These are phyloP conservation scores for Arthromyces matolae DNA, from an alignment of 768 basidiomycete genomes.

Conservation along the genomic window DNA sequence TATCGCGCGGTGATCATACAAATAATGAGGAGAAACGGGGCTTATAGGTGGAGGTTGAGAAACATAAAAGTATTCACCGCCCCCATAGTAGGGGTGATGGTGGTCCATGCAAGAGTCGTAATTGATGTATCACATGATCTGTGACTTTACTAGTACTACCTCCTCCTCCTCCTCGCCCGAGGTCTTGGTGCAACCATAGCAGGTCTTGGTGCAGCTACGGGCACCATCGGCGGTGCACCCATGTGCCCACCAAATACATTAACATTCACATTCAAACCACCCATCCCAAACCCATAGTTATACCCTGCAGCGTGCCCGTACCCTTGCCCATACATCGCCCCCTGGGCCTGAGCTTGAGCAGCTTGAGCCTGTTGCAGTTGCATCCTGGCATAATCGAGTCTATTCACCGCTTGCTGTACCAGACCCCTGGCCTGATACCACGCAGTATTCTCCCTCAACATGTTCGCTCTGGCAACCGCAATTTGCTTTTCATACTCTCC, in stretches of 20 bases:
- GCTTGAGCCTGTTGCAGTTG: slow-evolving; percentile 1
- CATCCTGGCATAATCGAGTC: neutral
- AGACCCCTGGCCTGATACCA: slow-evolving; percentile 8
- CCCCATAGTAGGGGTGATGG: slow-evolving; percentile 10
- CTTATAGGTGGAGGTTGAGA: neutral
- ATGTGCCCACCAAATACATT: neutral
- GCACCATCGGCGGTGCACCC: too few relatives aligned
- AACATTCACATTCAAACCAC: neutral
- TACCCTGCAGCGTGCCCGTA: slow-evolving; percentile 1
- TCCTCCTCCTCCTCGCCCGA: neutral
- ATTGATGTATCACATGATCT: neutral
- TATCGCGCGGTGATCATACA: neutral
- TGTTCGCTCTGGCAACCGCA: neutral
- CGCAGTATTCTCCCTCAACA: slow-evolving; percentile 2
- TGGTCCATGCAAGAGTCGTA: slow-evolving; percentile 13
- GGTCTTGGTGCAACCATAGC: too few relatives aligned
- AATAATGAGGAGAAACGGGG: neutral
- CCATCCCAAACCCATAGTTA: too few relatives aligned
- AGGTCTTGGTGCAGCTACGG: too few relatives aligned
- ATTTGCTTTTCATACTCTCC: neutral
- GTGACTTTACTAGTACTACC: too few relatives aligned
- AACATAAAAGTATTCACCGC: slow-evolving; percentile 4
- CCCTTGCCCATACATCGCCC: neutral
- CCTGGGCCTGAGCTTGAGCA: neutral
- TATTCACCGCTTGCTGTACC: neutral